phyloP scores from a whole-genome alignment of 345 rosid genomes.

The Dovyalis caffra region DNA sequence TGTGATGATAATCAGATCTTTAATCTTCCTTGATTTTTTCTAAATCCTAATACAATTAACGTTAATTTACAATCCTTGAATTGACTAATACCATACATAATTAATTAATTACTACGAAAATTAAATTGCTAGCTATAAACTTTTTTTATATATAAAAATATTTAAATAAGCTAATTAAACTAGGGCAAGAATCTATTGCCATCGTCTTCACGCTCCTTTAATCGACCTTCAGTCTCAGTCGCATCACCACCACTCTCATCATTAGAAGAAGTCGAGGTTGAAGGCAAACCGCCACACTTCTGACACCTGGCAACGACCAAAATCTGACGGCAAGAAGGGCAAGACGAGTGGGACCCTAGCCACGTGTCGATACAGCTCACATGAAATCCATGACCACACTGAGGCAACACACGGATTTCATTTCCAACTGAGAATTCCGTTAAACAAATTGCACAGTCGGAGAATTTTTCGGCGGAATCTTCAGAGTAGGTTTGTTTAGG shows the following conservation, averaged over 20 bases:
- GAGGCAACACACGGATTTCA: slow-evolving; percentile 77
- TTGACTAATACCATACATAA: not conserved
- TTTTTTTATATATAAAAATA: not conserved
- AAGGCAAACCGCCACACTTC: slow-evolving; percentile 72
- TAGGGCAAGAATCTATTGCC: slow-evolving; percentile 48
- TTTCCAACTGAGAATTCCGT: slow-evolving; percentile 70
- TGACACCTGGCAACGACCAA: slow-evolving; percentile 60
- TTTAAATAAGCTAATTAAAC: not conserved
- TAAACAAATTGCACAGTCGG: slow-evolving; percentile 84
- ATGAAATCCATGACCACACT: slow-evolving; percentile 92
- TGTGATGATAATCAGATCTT: not conserved
- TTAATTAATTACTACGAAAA: not conserved
- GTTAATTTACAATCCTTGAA: not conserved
- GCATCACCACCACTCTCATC: slow-evolving; percentile 13
- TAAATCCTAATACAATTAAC: not conserved
- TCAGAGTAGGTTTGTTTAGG: slow-evolving; percentile 60
- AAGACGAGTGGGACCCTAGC: slow-evolving; percentile 90
- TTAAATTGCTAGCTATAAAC: not conserved
- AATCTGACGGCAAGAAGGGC: slow-evolving; percentile 91
- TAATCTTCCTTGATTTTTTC: no score
- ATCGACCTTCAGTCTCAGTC: slow-evolving; percentile 36
- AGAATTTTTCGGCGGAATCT: slow-evolving; percentile 42
- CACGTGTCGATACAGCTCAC: slow-evolving; percentile 84
- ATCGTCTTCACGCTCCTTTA: slow-evolving; percentile 49
- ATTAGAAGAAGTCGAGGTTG: slow-evolving; percentile 38